Evolutionary conservation across 73 alveolate genomes (phyloP), one percentile per base, ranked within the genome.

Genomic region (Paramecium bursaria): DNA sequence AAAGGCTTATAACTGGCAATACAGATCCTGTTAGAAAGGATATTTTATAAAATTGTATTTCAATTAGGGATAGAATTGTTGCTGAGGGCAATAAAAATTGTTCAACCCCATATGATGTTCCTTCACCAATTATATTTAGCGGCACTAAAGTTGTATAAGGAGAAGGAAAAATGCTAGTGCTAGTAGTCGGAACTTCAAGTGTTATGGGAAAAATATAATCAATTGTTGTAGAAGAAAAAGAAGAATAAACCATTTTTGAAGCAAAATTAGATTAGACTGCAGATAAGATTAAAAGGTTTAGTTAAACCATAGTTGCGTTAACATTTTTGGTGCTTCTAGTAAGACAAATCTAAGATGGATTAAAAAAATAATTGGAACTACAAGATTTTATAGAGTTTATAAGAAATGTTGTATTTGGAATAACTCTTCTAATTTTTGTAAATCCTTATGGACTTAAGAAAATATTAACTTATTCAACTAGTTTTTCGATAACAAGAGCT

Each of bases 191-290:
- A 23, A 82, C 54, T 21, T 44, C 74, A 50, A 86, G 92, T 76
- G 86, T 94, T 75, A 90, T 86, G 0, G 97, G 95, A 4, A 90
- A 79, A 19, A 79, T 79, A 2, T 52, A 80, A 22, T 33, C 75
- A 1, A 53, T 79, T 19, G 21, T 79, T 9, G 47, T 46, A 30
- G 27, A 67, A 2, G 76, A 79, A 10, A 82, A 79, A 27, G 27
- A 44, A 10, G 50, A 54, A 55, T 46, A 46, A 4, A 79, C 89
- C 39, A 80, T 82, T 21, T 50, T 96, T 14, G 91, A 95, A 91
- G 96, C 90, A 74, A 97, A 95, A 86, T 82, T 97, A 30, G 97
- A 95, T 52, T 88, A 88, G 6, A 96, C 96, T 21, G 99, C 98
- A 0, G 89, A 91, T 54, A 94, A 92, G 52, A 88, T 96, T n/a